Conservation (phyloP, 2,329 filamentous ascomycete genomes). For the Neofusicoccum parvum region DNA sequence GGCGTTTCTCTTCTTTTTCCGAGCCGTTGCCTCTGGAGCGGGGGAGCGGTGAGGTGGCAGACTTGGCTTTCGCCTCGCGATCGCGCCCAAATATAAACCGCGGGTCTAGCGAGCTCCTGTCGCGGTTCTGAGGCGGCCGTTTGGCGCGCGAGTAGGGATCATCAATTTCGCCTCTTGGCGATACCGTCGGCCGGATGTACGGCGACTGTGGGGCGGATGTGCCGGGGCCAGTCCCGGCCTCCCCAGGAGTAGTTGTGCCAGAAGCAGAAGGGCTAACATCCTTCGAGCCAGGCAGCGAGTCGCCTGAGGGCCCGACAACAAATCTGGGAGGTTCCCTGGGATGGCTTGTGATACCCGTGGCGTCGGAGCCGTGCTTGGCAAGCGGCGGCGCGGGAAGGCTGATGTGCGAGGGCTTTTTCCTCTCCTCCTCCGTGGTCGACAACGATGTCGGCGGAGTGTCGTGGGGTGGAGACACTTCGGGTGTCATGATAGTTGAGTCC, state of each 20-base stretch:
- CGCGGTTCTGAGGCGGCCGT: conserved; percentile 68
- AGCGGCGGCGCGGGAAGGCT: conserved; percentile 39
- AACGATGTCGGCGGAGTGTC: conserved; percentile 54
- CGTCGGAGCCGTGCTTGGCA: conserved; percentile 15
- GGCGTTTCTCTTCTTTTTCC: conserved; percentile 52
- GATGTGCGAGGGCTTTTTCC: conserved; percentile 30
- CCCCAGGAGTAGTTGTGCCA: conserved; percentile 49
- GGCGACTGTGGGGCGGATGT: conserved; percentile 55
- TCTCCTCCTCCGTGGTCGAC: conserved; percentile 22
- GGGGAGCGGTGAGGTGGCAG: conserved; percentile 42
- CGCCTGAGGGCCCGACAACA: conserved; percentile 58
- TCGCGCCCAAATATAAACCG: conserved; percentile 79
- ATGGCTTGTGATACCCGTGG: conserved; percentile 40
- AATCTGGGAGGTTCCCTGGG: conserved; percentile 57
- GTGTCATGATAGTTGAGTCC: conserved; percentile 56
- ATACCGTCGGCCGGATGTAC: conserved; percentile 73
- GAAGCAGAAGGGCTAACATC: conserved; percentile 66
- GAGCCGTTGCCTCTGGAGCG: conserved; percentile 47
- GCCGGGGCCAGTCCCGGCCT: conserved; percentile 37
- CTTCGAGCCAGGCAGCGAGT: conserved; percentile 56
- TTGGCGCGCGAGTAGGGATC: conserved; percentile 87
- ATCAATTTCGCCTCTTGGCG: conserved; percentile 73
- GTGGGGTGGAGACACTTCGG: conserved; percentile 58
- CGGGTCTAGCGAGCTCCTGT: conserved; percentile 70
- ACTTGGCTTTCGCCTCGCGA: conserved; percentile 35